phyloP scores from a whole-genome alignment of 2,329 filamentous ascomycete species.

The Aotearoamyces nothofagi region DNA sequence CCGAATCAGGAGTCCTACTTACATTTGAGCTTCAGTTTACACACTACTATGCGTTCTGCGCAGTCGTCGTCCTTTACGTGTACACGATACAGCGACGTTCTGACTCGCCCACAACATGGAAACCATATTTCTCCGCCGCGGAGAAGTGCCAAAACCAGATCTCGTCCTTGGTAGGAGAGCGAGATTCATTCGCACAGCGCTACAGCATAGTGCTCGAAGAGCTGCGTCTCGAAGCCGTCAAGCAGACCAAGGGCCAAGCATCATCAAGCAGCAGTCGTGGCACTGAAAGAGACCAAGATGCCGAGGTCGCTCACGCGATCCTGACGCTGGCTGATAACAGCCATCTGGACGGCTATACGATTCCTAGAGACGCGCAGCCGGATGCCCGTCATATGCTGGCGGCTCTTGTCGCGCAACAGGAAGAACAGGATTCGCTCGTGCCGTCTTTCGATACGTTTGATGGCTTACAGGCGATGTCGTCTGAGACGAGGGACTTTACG shows the following conservation, averaged over 20 bases:
- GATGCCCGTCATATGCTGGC: not conserved
- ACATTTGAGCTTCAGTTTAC: slow-evolving; percentile 16
- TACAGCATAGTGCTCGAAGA: slow-evolving; percentile 27
- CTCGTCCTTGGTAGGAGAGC: slow-evolving; percentile 19
- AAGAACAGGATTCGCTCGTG: not conserved
- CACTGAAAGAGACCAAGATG: not conserved
- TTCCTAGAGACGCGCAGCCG: not conserved
- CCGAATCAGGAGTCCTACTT: not conserved
- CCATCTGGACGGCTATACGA: not conserved
- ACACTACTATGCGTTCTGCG: slow-evolving; percentile 29
- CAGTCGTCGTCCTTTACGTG: slow-evolving; percentile 28
- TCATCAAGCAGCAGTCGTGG: too few relatives aligned
- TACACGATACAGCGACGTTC: slow-evolving; percentile 25
- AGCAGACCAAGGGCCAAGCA: slow-evolving; percentile 6
- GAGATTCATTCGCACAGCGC: slow-evolving; percentile 24
- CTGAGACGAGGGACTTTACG: not conserved
- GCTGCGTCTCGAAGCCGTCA: slow-evolving; percentile 14
- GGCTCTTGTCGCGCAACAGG: not conserved
- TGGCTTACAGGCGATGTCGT: not conserved
- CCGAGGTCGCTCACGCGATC: not conserved
- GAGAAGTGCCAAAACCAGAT: slow-evolving; percentile 25
- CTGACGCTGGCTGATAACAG: not conserved
- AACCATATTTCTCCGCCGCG: slow-evolving; percentile 21
- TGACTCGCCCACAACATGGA: slow-evolving; percentile 14
- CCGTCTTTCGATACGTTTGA: not conserved